Evolutionary conservation across 306 rosid species (phyloP).

Genomic region (Styphnolobium japonicum): DNA sequence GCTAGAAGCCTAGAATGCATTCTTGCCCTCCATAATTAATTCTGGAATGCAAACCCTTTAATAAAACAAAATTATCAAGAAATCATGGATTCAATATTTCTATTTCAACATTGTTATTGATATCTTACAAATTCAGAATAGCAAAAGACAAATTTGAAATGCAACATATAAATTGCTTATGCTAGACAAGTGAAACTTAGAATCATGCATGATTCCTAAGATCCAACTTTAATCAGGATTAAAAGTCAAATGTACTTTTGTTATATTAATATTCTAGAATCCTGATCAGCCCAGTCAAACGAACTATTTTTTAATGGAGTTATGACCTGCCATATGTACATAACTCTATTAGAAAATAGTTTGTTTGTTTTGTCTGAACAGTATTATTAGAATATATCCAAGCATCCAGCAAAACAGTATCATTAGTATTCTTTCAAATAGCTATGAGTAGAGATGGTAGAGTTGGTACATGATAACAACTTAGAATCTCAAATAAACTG

Average conservation of each 20-base stretch:
- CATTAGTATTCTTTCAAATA: neutral
- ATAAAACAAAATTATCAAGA: neutral
- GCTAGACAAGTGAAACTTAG: neutral
- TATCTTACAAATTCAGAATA: neutral
- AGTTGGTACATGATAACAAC: neutral
- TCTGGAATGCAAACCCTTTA: neutral
- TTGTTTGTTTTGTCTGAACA: slow-evolving; percentile 24
- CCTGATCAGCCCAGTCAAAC: slow-evolving; percentile 28
- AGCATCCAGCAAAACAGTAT: neutral
- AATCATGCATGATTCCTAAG: neutral
- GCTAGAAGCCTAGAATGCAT: neutral
- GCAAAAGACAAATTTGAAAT: neutral
- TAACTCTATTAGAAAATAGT: slow-evolving; percentile 26
- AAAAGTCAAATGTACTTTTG: neutral
- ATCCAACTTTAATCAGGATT: neutral
- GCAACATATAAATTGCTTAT: neutral
- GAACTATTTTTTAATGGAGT: slow-evolving; percentile 40
- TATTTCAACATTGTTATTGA: neutral
- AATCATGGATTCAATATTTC: neutral
- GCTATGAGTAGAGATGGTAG: neutral
- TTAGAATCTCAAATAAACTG: neutral
- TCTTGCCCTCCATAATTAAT: neutral
- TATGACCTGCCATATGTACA: slow-evolving; percentile 2
- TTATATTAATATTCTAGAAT: slow-evolving; percentile 20
- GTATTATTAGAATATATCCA: neutral